These are phyloP conservation scores for Aspergillus aculeatus DNA, from an alignment of 2,329 filamentous ascomycete genomes.

Conservation along the genomic window DNA sequence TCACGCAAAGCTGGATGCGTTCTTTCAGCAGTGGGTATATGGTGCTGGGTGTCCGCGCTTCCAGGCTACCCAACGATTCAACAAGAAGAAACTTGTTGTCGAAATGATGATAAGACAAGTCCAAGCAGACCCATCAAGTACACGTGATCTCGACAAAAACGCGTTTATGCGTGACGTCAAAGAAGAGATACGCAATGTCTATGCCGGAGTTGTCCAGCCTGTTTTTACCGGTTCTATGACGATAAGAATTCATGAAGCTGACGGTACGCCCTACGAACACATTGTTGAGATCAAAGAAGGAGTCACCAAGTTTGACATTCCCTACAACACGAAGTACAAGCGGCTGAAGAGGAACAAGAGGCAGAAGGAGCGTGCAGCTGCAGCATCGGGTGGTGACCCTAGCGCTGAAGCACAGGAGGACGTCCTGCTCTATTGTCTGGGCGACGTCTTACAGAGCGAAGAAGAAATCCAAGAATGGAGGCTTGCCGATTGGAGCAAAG, in stretches of 20 bases:
- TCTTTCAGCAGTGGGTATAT: constrained; percentile 92
- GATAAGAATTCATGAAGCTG: constrained; percentile 94
- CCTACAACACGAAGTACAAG: constrained; percentile 99
- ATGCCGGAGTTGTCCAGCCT: constrained; percentile 67
- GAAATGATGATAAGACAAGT: constrained; percentile 85
- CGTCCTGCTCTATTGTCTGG: constrained; percentile 83
- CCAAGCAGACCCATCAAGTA: constrained; percentile 58
- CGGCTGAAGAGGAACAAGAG: constrained; percentile 83
- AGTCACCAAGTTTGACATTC: constrained; percentile 83
- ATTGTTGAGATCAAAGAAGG: constrained; percentile 93
- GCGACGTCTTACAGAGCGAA: constrained; percentile 80
- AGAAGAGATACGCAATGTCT: constrained; percentile 70
- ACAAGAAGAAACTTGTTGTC: constrained; percentile 94
- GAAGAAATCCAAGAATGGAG: constrained; percentile 83
- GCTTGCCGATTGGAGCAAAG: constrained; percentile 82
- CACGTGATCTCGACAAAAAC: constrained; percentile 63
- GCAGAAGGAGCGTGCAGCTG: constrained; percentile 73
- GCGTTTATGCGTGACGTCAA: constrained; percentile 84
- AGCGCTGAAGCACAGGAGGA: constrained; percentile 70
- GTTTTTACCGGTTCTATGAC: constrained; percentile 96
- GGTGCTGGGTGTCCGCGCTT: constrained; percentile 88
- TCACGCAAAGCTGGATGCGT: constrained; percentile 80
- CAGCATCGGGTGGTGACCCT: constrained; percentile 62
- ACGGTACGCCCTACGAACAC: constrained; percentile 96
- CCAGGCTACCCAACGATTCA: constrained; percentile 83